Percentiles rank a stretch among this genome's conserved stretches.
phyloP scores from a whole-genome alignment of 495 filamentous ascomycete genomes.

The Thermothielavioides terrestris region DNA sequence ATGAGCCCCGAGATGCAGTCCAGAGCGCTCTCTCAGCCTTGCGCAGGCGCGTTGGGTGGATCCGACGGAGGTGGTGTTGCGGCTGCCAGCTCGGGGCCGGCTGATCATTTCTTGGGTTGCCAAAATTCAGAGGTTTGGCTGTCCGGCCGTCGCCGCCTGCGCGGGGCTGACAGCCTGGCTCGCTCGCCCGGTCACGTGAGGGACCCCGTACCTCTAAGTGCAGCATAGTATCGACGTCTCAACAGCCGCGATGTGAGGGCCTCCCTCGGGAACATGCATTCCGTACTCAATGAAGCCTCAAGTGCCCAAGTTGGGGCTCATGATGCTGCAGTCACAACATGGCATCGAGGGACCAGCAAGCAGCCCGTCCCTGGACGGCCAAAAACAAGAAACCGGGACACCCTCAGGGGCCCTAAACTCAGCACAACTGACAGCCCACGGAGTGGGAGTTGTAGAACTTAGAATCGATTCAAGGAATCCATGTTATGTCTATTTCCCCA shows the following conservation, averaged over 20 bases:
- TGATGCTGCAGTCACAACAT: neutral
- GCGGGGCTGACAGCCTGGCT: constrained; percentile 4
- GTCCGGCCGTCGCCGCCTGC: constrained; percentile 8
- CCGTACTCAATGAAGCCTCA: neutral
- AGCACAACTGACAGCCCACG: no score
- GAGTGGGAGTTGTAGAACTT: no score
- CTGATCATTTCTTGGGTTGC: neutral
- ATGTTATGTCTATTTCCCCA: no score
- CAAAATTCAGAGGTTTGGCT: constrained; percentile 10
- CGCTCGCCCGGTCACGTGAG: constrained; percentile 14
- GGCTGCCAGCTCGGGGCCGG: neutral
- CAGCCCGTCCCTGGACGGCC: no score
- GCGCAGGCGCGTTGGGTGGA: neutral
- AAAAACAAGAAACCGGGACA: no score
- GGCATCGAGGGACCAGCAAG: neutral
- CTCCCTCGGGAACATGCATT: no score
- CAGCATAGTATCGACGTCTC: neutral
- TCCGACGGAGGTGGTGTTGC: neutral
- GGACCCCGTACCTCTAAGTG: neutral
- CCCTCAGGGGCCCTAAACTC: no score
- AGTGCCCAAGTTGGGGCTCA: neutral
- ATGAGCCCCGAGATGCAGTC: constrained; percentile 1
- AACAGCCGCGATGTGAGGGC: no score
- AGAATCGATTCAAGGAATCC: no score
- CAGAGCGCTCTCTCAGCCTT: neutral